A percentile compares a stretch with the other conserved stretches of the same genome.
phyloP scores from a whole-genome alignment of 768 basidiomycete species.

The Krasilnikovozyma curviuscula region DNA sequence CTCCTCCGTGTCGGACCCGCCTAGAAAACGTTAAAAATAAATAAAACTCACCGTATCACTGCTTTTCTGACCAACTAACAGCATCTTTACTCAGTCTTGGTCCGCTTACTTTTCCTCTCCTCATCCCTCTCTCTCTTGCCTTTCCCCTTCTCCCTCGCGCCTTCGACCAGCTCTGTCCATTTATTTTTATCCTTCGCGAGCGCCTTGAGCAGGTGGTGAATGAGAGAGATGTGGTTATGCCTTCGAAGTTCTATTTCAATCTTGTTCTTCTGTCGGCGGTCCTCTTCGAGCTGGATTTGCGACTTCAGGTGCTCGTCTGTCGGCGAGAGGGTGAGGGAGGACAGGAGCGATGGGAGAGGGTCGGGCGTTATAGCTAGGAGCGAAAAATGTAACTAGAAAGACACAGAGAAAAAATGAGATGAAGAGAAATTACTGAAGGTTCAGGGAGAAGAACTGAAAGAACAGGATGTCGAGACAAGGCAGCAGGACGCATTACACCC shows the following conservation, averaged over 20 bases:
- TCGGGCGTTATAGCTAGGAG: slow-evolving; percentile 70
- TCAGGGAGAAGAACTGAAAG: neutral
- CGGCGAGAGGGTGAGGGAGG: neutral
- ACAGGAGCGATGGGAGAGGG: slow-evolving; percentile 43
- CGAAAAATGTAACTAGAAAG: slow-evolving; percentile 68
- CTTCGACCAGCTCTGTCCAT: neutral
- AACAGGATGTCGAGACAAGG: neutral
- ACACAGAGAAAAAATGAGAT: neutral
- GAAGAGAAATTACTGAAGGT: slow-evolving; percentile 3
- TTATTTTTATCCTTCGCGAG: slow-evolving; percentile 1
- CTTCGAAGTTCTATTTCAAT: neutral
- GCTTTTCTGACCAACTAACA: too few relatives aligned
- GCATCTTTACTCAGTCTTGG: too few relatives aligned
- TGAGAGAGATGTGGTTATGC: slow-evolving; percentile 4
- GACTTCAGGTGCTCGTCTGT: neutral
- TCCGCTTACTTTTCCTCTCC: neutral
- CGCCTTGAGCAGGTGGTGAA: neutral
- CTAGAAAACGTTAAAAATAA: too few relatives aligned
- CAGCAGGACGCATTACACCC: neutral
- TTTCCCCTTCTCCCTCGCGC: slow-evolving; percentile 2
- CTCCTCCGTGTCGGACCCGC: too few relatives aligned
- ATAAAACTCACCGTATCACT: too few relatives aligned
- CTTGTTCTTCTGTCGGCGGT: too few relatives aligned
- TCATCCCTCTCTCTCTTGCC: neutral
- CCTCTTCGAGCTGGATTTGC: too few relatives aligned